These are phyloP conservation scores for Rhododendron ferrugineum DNA, from an alignment of 148 eudicot species.

Conservation along the genomic window DNA sequence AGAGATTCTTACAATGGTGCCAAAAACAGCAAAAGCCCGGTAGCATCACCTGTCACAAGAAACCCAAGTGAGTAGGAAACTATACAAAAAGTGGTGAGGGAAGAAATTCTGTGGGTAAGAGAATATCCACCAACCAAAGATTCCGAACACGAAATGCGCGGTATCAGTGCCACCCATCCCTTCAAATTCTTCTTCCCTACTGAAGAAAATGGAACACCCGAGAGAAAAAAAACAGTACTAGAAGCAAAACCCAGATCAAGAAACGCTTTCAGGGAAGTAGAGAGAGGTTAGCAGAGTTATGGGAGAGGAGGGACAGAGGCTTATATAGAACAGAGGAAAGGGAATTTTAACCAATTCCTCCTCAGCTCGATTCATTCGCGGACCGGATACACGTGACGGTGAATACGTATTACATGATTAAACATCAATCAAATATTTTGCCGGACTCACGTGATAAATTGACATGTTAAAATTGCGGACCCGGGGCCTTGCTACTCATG, in stretches of 20 bases:
- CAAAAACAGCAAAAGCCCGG: constrained; percentile 21
- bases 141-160: constrained; percentile 18
- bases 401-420: too few relatives aligned
- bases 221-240: not conserved
- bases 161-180: constrained; percentile 9
- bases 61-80: not conserved
- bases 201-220: not conserved
- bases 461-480: too few relatives aligned
- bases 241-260: not conserved
- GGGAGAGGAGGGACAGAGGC: not conserved
- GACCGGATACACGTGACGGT: not conserved
- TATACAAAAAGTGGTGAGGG: not conserved
- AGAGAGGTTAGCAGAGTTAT: not conserved
- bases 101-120: not conserved
- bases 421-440: too few relatives aligned
- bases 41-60: constrained; percentile 13
- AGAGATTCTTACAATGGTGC: constrained; percentile 30
- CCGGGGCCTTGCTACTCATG: too few relatives aligned
- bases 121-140: constrained; percentile 18
- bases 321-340: not conserved
- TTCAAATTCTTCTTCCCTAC: not conserved
- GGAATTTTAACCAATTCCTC: not conserved
- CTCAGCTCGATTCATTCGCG: not conserved
- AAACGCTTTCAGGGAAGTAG: not conserved
- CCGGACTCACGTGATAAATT: too few relatives aligned